Conservation (phyloP, 495 filamentous ascomycete genomes). For the Neurospora hispaniola region DNA sequence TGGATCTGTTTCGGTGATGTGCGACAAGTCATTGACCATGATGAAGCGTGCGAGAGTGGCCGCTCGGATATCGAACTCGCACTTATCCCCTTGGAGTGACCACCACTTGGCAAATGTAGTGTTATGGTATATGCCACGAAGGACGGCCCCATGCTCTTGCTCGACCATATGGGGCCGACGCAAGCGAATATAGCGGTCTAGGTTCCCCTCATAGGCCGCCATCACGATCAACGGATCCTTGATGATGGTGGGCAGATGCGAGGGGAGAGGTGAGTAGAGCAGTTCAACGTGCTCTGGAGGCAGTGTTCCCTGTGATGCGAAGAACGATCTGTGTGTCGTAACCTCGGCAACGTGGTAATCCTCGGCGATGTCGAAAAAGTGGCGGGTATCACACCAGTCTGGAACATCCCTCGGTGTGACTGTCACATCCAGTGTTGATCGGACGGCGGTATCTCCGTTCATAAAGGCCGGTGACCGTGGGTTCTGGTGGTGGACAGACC, state of each 20-base stretch:
- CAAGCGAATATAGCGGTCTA: constrained; percentile 11
- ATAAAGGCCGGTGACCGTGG: constrained; percentile 2
- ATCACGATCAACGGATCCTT: constrained; percentile 12
- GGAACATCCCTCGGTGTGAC: neutral
- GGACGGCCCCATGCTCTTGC: neutral
- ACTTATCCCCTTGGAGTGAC: neutral
- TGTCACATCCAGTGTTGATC: constrained; percentile 1
- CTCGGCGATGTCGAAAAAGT: constrained; percentile 9
- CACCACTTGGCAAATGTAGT: constrained; percentile 7
- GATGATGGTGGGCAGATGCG: constrained; percentile 7
- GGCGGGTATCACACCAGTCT: neutral
- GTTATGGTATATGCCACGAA: constrained; percentile 10
- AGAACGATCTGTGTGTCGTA: neutral
- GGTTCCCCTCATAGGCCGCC: constrained; percentile 11
- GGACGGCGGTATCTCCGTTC: constrained; percentile 12
- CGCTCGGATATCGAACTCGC: neutral
- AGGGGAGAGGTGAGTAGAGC: constrained; percentile 1
- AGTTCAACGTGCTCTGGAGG: neutral
- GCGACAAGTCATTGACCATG: neutral
- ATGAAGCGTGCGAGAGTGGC: neutral
- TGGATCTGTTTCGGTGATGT: neutral
- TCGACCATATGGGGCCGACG: neutral
- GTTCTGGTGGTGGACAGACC: neutral
- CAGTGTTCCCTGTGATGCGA: neutral
- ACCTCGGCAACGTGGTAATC: constrained; percentile 1